Evolutionary conservation across 176 grass and related monocot genomes (phyloP).

Genomic region (Hordeum vulgare): MorexV3_pseudomolecules_assembly NC_058524.1:66571996-66572495

Average conservation of each 20-base stretch:
- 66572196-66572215: background rate
- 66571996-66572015: background rate
- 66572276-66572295: background rate
- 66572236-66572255: no score
- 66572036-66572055: background rate
- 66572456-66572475: no score
- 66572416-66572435: no score
- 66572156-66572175: background rate
- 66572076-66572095: slow-evolving; percentile 13
- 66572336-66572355: no score
- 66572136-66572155: background rate
- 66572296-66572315: background rate
- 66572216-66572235: background rate
- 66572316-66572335: background rate
- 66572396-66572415: no score
- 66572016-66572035: background rate
- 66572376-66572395: no score
- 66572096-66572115: background rate
- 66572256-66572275: no score
- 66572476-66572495: no score
- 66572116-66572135: background rate
- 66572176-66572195: background rate
- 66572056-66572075: background rate
- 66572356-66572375: no score
- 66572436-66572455: no score